Conservation (phyloP, 768 basidiomycete genomes). For the Naematelia aurantialba region DNA sequence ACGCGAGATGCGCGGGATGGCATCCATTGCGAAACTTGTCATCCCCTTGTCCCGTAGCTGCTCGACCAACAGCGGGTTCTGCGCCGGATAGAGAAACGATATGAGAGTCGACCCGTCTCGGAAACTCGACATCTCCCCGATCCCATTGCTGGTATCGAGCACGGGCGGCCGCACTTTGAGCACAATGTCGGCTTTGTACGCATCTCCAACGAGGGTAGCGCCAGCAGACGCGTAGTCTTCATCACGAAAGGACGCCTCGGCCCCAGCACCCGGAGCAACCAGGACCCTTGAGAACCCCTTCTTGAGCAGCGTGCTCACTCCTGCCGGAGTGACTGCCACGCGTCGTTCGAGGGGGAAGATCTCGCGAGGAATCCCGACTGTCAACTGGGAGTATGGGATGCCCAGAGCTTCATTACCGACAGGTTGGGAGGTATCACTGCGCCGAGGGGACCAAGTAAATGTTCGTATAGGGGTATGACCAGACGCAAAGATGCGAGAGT, state of each 20-base stretch:
- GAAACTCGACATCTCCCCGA: slow-evolving; percentile 60
- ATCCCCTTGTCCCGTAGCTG: slow-evolving; percentile 63
- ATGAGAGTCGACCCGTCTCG: slow-evolving; percentile 75
- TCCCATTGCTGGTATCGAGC: slow-evolving; percentile 50
- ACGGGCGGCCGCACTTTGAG: slow-evolving; percentile 80
- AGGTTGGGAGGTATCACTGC: not conserved
- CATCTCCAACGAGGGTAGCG: slow-evolving; percentile 59
- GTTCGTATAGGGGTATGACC: not conserved
- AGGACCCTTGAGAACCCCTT: slow-evolving; percentile 74
- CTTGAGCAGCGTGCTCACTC: slow-evolving; percentile 68
- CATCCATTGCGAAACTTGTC: slow-evolving; percentile 83
- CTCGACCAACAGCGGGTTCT: slow-evolving; percentile 73
- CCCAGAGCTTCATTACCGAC: slow-evolving; percentile 36
- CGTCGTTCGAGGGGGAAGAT: slow-evolving; percentile 72
- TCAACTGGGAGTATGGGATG: slow-evolving; percentile 66
- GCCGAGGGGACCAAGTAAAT: not conserved
- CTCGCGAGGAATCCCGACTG: slow-evolving; percentile 73
- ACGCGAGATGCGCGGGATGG: slow-evolving; percentile 84
- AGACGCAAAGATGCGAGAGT: not conserved
- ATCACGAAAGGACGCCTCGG: slow-evolving; percentile 72
- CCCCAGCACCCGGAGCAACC: slow-evolving; percentile 69
- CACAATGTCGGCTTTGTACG: slow-evolving; percentile 60
- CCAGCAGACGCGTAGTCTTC: slow-evolving; percentile 75
- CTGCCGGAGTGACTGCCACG: slow-evolving; percentile 76
- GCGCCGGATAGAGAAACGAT: slow-evolving; percentile 76